Evolutionary conservation across 768 basidiomycete species (phyloP).

Genomic region (Boletus speciosus): DNA sequence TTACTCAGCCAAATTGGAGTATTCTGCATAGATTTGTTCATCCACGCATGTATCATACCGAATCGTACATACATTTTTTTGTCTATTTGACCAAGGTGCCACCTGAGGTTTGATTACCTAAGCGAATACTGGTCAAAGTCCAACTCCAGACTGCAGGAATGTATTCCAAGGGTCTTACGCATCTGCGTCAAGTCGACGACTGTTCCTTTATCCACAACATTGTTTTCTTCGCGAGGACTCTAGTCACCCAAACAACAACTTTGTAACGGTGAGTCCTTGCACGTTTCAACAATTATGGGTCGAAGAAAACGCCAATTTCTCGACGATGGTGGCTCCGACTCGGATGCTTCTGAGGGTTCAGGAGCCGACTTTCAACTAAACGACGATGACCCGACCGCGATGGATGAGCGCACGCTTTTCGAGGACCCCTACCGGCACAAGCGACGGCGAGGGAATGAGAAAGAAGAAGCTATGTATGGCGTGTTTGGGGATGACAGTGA

Average conservation of each 20-base stretch:
- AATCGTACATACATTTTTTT: background rate
- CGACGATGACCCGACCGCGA: constrained; percentile 55
- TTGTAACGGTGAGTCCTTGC: constrained; percentile 11
- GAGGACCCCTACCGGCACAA: constrained; percentile 74
- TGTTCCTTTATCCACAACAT: too few relatives aligned
- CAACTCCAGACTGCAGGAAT: too few relatives aligned
- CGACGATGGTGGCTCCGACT: constrained; percentile 71
- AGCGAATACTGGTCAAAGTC: background rate
- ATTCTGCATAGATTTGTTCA: constrained; percentile 33
- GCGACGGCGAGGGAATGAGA: constrained; percentile 58
- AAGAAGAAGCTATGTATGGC: constrained; percentile 75
- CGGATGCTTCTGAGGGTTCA: constrained; percentile 63
- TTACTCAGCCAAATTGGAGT: constrained; percentile 41
- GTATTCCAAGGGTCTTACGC: too few relatives aligned
- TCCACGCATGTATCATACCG: constrained; percentile 24
- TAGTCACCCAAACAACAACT: background rate
- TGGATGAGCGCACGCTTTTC: constrained; percentile 74
- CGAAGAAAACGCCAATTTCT: constrained; percentile 73
- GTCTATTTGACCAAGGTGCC: too few relatives aligned
- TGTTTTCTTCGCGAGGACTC: background rate
- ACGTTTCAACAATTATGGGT: constrained; percentile 46
- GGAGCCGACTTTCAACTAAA: constrained; percentile 48
- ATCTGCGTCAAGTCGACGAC: too few relatives aligned
- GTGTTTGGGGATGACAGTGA: constrained; percentile 72
- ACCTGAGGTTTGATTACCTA: constrained; percentile 8